Evolutionary conservation across 1,284 basidiomycete species (phyloP), one percentile per base, ranked within the genome.

Genomic region (Grifola frondosa): DNA sequence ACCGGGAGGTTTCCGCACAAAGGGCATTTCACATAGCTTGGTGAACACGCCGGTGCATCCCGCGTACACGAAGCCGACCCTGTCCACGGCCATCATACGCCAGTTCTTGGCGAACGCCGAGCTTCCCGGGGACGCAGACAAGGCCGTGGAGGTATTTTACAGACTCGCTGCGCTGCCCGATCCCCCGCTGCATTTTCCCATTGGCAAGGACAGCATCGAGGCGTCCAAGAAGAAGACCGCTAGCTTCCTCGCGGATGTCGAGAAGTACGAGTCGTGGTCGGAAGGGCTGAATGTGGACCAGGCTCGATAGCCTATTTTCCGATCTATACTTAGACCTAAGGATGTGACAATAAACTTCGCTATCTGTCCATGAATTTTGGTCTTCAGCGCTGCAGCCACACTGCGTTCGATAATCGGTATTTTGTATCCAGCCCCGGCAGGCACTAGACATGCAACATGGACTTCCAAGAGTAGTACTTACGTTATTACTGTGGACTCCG

Each of bases 1-100:
- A 42, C 53, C 51, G 1, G 53, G 53, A 20, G 37, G 41, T 13
- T 46, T 55, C 40, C 30, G 17, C 19, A 55, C 47, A 10, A 48
- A 41, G 3, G 40, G 24, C 4, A 6, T 34, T 2, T n/a, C 7
- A 46, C 21, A 16, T 20, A 3, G 10, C 13, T 12, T 46, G 44
- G 42, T 22, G n/a, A 26, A 25, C 4, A 11, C 41, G 2, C n/a
- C 37, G 1, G 38, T 22, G 10, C 52, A 51, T 21, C 52, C 52
- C 6, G 54, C 54, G 1, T 56, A 56, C 28, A 30, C 33, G 15
- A 48, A 52, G 8, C 31, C 43, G 1, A 39, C 22, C 12, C 39
- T 37, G 10, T 38, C 42, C 16, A 25, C 22, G 6, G 39, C 16
- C 19, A n/a, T 17, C 13, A 19, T 40, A 2, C 44, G 46, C 5